These are phyloP conservation scores for Fusarium odoratissimum DNA, from an alignment of 2,329 filamentous ascomycete genomes.

Conservation along the genomic window DNA sequence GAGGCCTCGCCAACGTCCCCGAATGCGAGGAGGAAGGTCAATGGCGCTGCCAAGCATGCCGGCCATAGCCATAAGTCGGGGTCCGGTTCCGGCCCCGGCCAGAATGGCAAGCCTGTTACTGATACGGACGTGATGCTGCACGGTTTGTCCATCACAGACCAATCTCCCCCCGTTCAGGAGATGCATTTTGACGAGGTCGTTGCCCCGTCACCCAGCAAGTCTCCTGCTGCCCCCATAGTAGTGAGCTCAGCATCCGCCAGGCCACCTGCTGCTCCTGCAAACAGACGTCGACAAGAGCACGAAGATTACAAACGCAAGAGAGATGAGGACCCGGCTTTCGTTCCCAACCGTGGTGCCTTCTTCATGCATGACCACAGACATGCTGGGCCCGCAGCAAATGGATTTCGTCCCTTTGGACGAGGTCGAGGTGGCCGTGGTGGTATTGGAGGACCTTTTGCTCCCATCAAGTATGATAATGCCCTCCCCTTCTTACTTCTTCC, in stretches of 20 bases:
- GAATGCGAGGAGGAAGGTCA: conserved; percentile 55
- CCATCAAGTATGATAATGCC: conserved; percentile 68
- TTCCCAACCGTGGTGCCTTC: conserved; percentile 93
- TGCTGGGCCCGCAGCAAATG: conserved; percentile 80
- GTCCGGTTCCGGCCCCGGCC: conserved; percentile 51
- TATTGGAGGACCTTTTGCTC: conserved; percentile 68
- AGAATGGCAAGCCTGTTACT: conserved; percentile 51
- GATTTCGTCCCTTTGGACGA: conserved; percentile 78
- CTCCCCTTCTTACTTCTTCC: not conserved
- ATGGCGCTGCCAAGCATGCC: conserved; percentile 54
- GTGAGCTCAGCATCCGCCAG: conserved; percentile 65
- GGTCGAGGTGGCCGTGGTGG: conserved; percentile 70
- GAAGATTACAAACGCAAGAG: conserved; percentile 90
- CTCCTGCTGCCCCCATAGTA: conserved; percentile 61
- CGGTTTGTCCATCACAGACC: conserved; percentile 60
- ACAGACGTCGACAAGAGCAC: conserved; percentile 84
- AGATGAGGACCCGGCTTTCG: conserved; percentile 91
- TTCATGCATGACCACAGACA: conserved; percentile 96
- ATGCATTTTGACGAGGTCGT: conserved; percentile 60
- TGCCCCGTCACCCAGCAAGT: conserved; percentile 53
- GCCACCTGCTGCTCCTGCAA: conserved; percentile 68
- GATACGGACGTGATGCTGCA: conserved; percentile 72
- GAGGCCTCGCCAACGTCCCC: conserved; percentile 64
- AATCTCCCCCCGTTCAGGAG: conserved; percentile 56
- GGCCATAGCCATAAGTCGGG: conserved; percentile 50